phyloP scores from a whole-genome alignment of 2,329 filamentous ascomycete genomes.

The Phialophora macrospora region DNA sequence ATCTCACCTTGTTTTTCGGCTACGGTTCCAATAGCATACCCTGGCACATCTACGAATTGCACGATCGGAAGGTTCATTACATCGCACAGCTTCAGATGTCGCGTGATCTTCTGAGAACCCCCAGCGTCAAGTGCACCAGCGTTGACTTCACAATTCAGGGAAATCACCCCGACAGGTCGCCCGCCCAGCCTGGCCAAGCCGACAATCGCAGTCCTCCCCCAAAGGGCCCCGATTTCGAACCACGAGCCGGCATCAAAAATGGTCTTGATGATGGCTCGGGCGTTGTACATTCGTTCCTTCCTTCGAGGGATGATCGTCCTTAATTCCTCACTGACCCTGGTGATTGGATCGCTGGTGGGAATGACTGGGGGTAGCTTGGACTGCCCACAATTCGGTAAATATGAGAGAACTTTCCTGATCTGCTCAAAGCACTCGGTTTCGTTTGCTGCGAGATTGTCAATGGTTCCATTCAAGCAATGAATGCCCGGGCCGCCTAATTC shows the following conservation, averaged over 20 bases:
- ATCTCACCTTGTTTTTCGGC: conserved; percentile 58
- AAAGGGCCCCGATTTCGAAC: conserved; percentile 68
- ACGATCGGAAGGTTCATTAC: conserved; percentile 68
- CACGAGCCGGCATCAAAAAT: conserved; percentile 62
- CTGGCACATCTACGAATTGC: conserved; percentile 67
- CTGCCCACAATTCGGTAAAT: conserved; percentile 63
- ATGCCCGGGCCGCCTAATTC: conserved; percentile 66
- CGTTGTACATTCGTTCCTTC: conserved; percentile 65
- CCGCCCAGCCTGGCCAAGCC: conserved; percentile 65
- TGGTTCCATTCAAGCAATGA: conserved; percentile 69
- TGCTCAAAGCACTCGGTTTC: conserved; percentile 67
- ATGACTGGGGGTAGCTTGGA: conserved; percentile 55
- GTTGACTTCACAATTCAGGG: conserved; percentile 60
- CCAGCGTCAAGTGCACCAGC: conserved; percentile 64
- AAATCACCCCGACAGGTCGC: conserved; percentile 62
- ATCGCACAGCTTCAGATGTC: conserved; percentile 67
- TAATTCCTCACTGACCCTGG: conserved; percentile 57
- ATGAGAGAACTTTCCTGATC: conserved; percentile 60
- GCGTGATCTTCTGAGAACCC: conserved; percentile 65
- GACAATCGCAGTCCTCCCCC: conserved; percentile 66
- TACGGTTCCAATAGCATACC: conserved; percentile 67
- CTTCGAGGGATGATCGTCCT: conserved; percentile 64
- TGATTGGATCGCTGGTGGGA: conserved; percentile 54
- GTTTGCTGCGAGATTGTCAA: conserved; percentile 66
- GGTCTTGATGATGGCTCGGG: conserved; percentile 60